Evolutionary conservation across 2,329 filamentous ascomycete genomes (phyloP).

Genomic region (Cadophora luteo-olivacea): DNA sequence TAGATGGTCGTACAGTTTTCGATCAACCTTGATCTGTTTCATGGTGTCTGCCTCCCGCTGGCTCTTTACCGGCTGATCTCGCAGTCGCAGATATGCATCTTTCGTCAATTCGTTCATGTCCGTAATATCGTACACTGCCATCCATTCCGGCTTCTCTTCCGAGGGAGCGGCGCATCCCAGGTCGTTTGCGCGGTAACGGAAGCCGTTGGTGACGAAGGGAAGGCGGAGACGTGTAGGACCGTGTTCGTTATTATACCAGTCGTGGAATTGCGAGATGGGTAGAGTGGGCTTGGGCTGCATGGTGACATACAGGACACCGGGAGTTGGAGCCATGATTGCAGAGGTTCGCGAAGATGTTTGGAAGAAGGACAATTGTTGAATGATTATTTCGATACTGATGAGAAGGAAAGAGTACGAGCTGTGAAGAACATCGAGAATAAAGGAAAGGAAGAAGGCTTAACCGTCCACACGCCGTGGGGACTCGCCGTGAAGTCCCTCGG

Average conservation of each 20-base stretch:
- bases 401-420: background rate
- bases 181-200: conserved; percentile 78
- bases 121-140: conserved; percentile 83
- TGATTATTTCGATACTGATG: background rate
- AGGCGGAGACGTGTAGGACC: conserved; percentile 81
- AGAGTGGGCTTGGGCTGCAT: conserved; percentile 79
- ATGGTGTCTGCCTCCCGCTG: conserved; percentile 66
- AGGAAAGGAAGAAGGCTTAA: conserved; percentile 4
- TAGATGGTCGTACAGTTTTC: conserved; percentile 74
- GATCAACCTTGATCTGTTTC: conserved; percentile 70
- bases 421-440: background rate
- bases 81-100: conserved; percentile 71
- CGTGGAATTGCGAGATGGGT: conserved; percentile 73
- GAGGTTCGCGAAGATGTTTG: background rate
- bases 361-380: background rate
- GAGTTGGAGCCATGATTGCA: conserved; percentile 40
- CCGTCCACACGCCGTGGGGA: background rate
- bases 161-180: conserved; percentile 43
- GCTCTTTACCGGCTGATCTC: conserved; percentile 62
- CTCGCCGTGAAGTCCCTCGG: background rate
- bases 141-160: conserved; percentile 66
- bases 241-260: conserved; percentile 96
- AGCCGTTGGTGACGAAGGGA: conserved; percentile 76
- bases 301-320: conserved; percentile 82
- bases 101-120: conserved; percentile 75